These are phyloP conservation scores for Coprinopsis strossmayeri DNA, from an alignment of 768 basidiomycete species.

Conservation along the genomic window DNA sequence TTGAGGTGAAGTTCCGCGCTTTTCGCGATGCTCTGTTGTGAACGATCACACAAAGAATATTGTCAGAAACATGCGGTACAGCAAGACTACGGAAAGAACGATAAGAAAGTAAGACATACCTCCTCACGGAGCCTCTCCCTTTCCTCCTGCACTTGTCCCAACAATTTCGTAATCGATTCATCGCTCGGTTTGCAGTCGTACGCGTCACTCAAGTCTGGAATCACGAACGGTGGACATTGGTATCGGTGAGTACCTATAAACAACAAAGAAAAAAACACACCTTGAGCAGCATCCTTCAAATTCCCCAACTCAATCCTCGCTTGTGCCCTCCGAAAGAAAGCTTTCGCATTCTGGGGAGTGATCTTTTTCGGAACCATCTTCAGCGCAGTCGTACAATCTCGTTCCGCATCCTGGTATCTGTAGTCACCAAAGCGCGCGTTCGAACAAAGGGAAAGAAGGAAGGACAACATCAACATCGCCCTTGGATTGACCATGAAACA, in stretches of 20 bases:
- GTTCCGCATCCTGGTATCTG: conserved; percentile 74
- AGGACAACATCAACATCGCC: too few relatives aligned
- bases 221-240: too few relatives aligned
- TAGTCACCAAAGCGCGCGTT: neutral
- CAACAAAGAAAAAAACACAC: conserved; percentile 29
- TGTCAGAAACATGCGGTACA: too few relatives aligned
- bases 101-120: conserved; percentile 15
- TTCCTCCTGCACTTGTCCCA: neutral
- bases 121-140: conserved; percentile 14
- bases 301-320: conserved; percentile 54
- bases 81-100: neutral
- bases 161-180: neutral
- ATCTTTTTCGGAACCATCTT: too few relatives aligned
- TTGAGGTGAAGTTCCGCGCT: neutral
- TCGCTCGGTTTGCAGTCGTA: neutral
- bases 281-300: conserved; percentile 52
- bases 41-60: too few relatives aligned
- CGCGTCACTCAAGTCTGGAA: neutral
- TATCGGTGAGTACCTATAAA: neutral
- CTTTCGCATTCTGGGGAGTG: conserved; percentile 64
- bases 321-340: conserved; percentile 71
- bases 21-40: too few relatives aligned
- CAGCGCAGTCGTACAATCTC: conserved; percentile 71
- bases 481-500: too few relatives aligned
- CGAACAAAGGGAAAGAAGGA: too few relatives aligned